phyloP scores from a whole-genome alignment of 768 basidiomycete genomes.

The Tricholoma sp. region DNA sequence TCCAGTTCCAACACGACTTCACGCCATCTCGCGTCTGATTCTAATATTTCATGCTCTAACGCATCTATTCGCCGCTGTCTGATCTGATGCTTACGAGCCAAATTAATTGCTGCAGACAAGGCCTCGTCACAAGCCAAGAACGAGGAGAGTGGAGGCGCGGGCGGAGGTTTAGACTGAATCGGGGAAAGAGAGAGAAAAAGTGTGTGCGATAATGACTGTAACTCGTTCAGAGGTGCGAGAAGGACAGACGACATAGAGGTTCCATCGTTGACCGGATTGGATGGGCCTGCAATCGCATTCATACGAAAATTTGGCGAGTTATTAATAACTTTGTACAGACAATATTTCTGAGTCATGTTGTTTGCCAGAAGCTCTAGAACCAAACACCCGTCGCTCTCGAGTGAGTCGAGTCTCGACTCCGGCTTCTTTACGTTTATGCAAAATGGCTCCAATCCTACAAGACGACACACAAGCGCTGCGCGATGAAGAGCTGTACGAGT shows the following conservation, averaged over 20 bases:
- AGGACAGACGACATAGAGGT: constrained; percentile 59
- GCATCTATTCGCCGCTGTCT: constrained; percentile 71
- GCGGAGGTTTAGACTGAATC: constrained; percentile 55
- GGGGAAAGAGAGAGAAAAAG: constrained; percentile 75
- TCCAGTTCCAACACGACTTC: constrained; percentile 63
- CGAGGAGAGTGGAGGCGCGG: constrained; percentile 50
- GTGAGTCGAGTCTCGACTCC: too few species aligned
- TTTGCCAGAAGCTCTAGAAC: constrained; percentile 6
- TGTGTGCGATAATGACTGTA: constrained; percentile 60
- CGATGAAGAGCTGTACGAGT: constrained; percentile 39
- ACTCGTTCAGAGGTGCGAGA: constrained; percentile 53
- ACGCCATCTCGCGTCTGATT: constrained; percentile 63
- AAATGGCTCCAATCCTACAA: neutral
- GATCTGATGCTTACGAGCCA: constrained; percentile 68
- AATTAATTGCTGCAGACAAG: constrained; percentile 59
- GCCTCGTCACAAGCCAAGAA: constrained; percentile 61
- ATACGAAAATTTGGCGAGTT: neutral
- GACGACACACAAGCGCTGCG: constrained; percentile 2
- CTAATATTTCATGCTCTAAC: constrained; percentile 66
- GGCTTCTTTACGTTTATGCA: neutral
- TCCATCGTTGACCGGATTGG: constrained; percentile 6
- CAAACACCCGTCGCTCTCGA: constrained; percentile 1
- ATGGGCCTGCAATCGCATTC: constrained; percentile 9
- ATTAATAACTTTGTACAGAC: neutral
- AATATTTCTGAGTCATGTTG: neutral